Evolutionary conservation across 345 rosid species (phyloP), one percentile per base, ranked within the genome.

Genomic region (Gynandropsis gynandra): DNA sequence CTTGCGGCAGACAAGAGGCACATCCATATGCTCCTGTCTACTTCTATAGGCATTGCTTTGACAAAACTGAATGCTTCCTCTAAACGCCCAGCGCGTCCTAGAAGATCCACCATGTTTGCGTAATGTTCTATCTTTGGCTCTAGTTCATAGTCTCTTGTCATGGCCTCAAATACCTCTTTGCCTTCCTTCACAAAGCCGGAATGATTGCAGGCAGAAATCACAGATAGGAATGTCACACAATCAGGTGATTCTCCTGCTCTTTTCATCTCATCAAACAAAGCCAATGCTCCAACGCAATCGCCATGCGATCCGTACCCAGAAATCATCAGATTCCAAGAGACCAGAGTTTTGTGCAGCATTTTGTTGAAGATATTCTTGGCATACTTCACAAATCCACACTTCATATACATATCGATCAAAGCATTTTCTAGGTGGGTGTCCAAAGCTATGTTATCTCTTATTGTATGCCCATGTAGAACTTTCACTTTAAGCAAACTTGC

Each of bases 161-260:
- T 87, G 51, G 55, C 61, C 48, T 66, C 48, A 14, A 87, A 79
- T 9, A 83, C 33, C 24, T 56, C 56, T 59, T 65, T 74, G 52
- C 96, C 94, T 63, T 76, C 79, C 52, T 78, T 50, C 5, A 79
- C 74, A 24, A 77, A 52, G 63, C 96, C 94, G 9, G 85, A 77
- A 76, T 83, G 96, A 58, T 76, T 87, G 72, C 94, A 87, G 50
- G 89, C 76, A 50, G 94, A 78, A 38, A 87, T 64, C 68, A 84
- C 55, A 65, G 83, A 72, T 50, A 80, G 64, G 63, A 87, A 87
- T 24, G 96, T 80, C n/a, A 75, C 69, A 44, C 67, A 75, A 61
- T 88, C 90, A 5, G 95, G 84, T 9, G 32, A 54, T 56, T 67
- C 61, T 43, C 78, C 82, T 34, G 32, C 54, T 20, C 59, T 75